Percentiles rank a stretch among this genome's conserved stretches.
phyloP scores from a whole-genome alignment of 805 yeast species.

The Dipodascopsis uninucleata region DNA sequence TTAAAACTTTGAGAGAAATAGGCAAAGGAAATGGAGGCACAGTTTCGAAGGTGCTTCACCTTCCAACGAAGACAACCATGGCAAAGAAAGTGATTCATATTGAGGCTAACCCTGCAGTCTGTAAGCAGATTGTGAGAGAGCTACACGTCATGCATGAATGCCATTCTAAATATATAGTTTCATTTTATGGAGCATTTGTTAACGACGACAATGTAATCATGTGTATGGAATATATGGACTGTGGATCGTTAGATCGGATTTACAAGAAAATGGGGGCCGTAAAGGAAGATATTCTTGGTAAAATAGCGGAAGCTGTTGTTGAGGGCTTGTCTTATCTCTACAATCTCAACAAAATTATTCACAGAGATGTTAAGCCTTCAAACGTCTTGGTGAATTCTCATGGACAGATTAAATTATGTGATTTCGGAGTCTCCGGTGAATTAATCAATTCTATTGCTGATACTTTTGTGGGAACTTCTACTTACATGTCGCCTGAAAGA shows the following conservation, averaged over 20 bases:
- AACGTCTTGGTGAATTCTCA: slow-evolving; percentile 82
- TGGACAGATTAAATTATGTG: slow-evolving; percentile 90
- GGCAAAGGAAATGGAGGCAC: slow-evolving; percentile 96
- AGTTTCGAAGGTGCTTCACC: slow-evolving; percentile 81
- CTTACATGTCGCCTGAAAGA: slow-evolving; percentile 92
- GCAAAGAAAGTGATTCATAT: slow-evolving; percentile 86
- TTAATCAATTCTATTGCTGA: slow-evolving; percentile 95
- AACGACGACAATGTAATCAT: slow-evolving; percentile 74
- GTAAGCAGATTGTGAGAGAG: slow-evolving; percentile 83
- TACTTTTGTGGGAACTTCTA: slow-evolving; percentile 96
- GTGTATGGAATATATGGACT: slow-evolving; percentile 94
- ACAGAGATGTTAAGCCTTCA: slow-evolving; percentile 93
- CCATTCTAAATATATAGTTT: slow-evolving; percentile 71
- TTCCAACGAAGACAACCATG: slow-evolving; percentile 83
- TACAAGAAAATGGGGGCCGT: slow-evolving; percentile 58
- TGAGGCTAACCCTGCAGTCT: slow-evolving; percentile 73
- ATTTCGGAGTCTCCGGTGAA: slow-evolving; percentile 97
- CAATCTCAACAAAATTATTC: slow-evolving; percentile 80
- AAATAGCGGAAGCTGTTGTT: slow-evolving; percentile 70
- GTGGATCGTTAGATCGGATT: slow-evolving; percentile 86
- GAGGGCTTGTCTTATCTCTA: slow-evolving; percentile 80
- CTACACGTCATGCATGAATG: slow-evolving; percentile 88
- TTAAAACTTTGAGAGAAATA: slow-evolving; percentile 67
- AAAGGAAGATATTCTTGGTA: slow-evolving; percentile 65
- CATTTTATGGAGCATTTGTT: slow-evolving; percentile 86